A percentile compares a stretch with the other conserved stretches of the same genome.
These are phyloP conservation scores for Beauveria scarabaeidicola DNA, from an alignment of 2,329 filamentous ascomycete species.

Conservation along the genomic window DNA sequence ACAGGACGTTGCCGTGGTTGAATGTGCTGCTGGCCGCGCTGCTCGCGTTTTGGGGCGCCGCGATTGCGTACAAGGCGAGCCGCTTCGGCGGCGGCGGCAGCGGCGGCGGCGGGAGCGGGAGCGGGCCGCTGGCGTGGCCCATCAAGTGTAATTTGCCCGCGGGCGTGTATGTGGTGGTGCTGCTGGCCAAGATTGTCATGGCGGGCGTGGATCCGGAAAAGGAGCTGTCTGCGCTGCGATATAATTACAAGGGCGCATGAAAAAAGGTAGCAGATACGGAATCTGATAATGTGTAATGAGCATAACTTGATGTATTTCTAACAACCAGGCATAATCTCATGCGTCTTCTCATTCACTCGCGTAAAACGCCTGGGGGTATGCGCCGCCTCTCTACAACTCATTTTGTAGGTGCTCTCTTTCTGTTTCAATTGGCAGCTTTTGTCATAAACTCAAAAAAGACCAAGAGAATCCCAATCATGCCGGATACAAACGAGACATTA, in stretches of 20 bases:
- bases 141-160: slow-evolving; percentile 44
- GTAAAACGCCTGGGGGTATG: slow-evolving; percentile 4
- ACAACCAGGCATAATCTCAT: slow-evolving; percentile 11
- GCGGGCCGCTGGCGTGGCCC: slow-evolving; percentile 25
- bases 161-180: slow-evolving; percentile 50
- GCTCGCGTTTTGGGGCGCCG: slow-evolving; percentile 37
- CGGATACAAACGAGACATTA: not conserved
- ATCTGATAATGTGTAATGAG: slow-evolving; percentile 5
- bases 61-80: slow-evolving; percentile 23
- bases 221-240: slow-evolving; percentile 54
- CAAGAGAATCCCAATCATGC: not conserved
- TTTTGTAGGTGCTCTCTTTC: slow-evolving; percentile 1
- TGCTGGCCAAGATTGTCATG: slow-evolving; percentile 58
- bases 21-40: slow-evolving; percentile 50
- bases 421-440: not conserved
- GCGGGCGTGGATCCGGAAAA: slow-evolving; percentile 58
- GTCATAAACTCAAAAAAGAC: not conserved
- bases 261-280: not conserved
- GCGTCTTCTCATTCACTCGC: slow-evolving; percentile 1
- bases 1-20: slow-evolving; percentile 49
- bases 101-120: slow-evolving; percentile 6
- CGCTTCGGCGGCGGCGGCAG: not conserved
- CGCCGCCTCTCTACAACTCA: slow-evolving; percentile 1
- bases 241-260: slow-evolving; percentile 60
- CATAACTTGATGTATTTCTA: slow-evolving; percentile 2